Evolutionary conservation across 2,329 filamentous ascomycete genomes (phyloP), one percentile per base, ranked within the genome.

Genomic region (Cladophialophora exuberans): DNA sequence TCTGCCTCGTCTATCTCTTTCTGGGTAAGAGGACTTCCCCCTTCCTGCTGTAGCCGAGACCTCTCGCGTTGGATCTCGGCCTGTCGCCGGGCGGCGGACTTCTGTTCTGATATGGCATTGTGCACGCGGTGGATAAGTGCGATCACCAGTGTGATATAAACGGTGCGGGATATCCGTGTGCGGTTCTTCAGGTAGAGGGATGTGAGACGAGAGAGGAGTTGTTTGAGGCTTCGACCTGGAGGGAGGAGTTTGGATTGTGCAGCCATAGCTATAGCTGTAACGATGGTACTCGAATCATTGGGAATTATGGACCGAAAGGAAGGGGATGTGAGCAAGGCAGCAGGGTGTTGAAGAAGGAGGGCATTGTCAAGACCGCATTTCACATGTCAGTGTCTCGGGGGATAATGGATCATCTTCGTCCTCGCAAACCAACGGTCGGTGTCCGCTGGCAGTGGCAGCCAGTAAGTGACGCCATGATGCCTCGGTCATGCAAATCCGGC

Each of bases 71-170:
- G 46, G 70, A 80, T 66, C 62, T 84, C 82, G 4, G 84, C 83
- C 56, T 89, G 85, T 59, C 87, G 83, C 48, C 78, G 78, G 1
- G 88, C 87, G 2, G 90, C 89, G 13, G 89, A 89, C 72, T 96
- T 96, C 72, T 97, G 94, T 71, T 97, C 92, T 56, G 88, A 86
- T 68, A 97, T 87, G 65, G 93, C 92, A 82, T 90, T 86, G 65
- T 92, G 90, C 51, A 97, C 86, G 66, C 94, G 90, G 72, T 96
- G 92, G 57, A 87, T 79, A 57, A 96, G 83, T 43, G 90, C 85
- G 63, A 93, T 76, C 65, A 93, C 84, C 64, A 97, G 81, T 23
- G 90, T 86, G 59, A 96, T 77, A 77, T 95, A 96, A 64, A 96
- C 84, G 61, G 84, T 85, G 67, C 89, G 87, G 18, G 90, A 93